Evolutionary conservation across 768 basidiomycete species (phyloP), one percentile per base, ranked within the genome.

Genomic region (Mycena sanguinolenta): DNA sequence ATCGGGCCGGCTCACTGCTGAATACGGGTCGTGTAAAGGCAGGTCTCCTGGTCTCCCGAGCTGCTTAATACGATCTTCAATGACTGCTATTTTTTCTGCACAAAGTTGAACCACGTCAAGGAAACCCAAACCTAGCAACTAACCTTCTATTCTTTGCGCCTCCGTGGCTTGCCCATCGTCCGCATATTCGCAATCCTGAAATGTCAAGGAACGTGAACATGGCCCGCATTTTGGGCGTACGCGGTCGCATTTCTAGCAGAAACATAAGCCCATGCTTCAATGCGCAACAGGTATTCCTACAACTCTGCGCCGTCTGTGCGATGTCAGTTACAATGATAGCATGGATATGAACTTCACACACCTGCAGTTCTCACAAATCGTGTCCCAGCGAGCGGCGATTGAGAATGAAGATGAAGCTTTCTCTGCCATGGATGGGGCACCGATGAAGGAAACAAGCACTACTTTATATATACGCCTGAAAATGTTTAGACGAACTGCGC

Each of bases 11-110:
- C 61, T 39, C 25, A 69, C 68, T 36, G 58, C 61, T 13, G 27
- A 1, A 50, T 81, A 80, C 0, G 82, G 77, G 8, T 74, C 39
- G n/a, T 74, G 49, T 0, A 81, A 63, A 30, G 74, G 62, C 23
- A 83, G 77, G 71, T 1, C 36, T 68, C 72, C 0, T 65, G 82
- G 79, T 57, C 80, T 65, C 64, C 82, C 79, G 6, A 83, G 49
- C 28, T 83, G 79, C 34, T 75, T 69, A 1, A 87, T 77, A 25
- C 85, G 82, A 25, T 78, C 77, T 69, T 80, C 80, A 19, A 87
- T 74, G 16, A 80, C 77, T 0, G 79, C 73, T 14, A 87, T 75
- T 13, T 86, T 77, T 23, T 84, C 82, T 71, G 38, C 14, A 25
- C 16, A 25, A 19, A 2, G 16, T 72, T 34, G 58, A 32, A 36